Base-by-base conservation (phyloP, 2,329 filamentous ascomycete genomes). In the Aureobasidium uvarum region DNA sequence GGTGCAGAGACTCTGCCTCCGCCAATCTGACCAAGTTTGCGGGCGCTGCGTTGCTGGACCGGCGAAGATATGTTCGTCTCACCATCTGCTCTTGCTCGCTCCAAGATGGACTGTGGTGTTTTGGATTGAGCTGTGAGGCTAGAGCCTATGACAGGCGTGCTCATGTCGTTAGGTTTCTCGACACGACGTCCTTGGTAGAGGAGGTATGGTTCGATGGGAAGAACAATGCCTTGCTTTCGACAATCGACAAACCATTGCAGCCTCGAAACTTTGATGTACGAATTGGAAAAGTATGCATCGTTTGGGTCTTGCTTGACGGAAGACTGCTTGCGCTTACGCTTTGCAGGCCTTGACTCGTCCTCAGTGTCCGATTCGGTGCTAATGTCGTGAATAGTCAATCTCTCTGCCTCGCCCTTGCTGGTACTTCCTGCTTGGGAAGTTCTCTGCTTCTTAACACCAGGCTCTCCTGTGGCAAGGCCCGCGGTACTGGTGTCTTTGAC, bases 171-270 rank as follows among this genome's bases (percentile, higher is more conserved):
- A 46, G 78, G 75, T 58, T 76, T 76, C n/a, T 76, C 69, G 16
- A 78, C 73, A 18, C 77, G 78, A 68, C 74, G 79, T 48, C 81
- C 84, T 69, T 76, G 74, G 70, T 85, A 87, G 25, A 86, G 77
- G 5, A 83, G 58, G 66, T 81, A 85, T n/a, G 78, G 72, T 11
- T 78, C 74, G 2, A 83, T 67, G 7, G 84, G 79, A 6, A 85
- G 71, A 16, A 80, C 63, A 39, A 71, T 71, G 13, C 79, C 77
- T 23, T 77, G 72, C 64, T 75, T 71, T 20, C 82, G 68, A 38
- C 81, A 86, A 20, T 79, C 75, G 3, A 80, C 71, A 28, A 86
- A 71, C 85, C 85, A 88, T 14, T 82, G 79, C 5, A 84, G 69
- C 66, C 77, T 83, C 48, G 86, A 70, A 2, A 87, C 81, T 66